These are phyloP conservation scores for Rhynchospora pubera DNA, from an alignment of 176 grass and related monocot species.

Conservation along the genomic window DNA sequence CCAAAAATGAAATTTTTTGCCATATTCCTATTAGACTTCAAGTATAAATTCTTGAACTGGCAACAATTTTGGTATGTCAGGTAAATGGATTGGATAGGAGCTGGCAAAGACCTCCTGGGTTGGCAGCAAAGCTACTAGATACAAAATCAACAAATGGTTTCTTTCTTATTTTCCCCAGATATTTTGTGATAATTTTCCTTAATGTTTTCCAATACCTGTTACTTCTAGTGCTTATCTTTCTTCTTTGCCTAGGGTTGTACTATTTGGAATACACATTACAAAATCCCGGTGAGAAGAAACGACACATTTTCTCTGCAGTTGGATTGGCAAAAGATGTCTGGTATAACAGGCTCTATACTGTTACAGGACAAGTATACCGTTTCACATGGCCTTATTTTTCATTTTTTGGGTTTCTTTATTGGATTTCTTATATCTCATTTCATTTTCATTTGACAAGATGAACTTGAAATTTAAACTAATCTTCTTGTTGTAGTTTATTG, in stretches of 20 bases:
- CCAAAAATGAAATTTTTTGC: not conserved
- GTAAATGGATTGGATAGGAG: conserved; percentile 83
- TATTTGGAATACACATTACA: conserved; percentile 93
- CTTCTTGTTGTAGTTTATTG: conserved; percentile 45
- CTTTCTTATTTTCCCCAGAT: not conserved
- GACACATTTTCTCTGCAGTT: conserved; percentile 69
- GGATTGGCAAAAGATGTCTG: conserved; percentile 88
- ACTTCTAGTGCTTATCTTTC: not conserved
- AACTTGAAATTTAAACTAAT: not conserved
- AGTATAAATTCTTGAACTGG: not conserved
- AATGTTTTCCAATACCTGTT: not conserved
- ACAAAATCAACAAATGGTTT: conserved; percentile 61
- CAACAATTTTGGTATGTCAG: conserved; percentile 11
- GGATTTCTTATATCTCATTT: conserved; percentile 2
- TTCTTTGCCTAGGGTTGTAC: conserved; percentile 47
- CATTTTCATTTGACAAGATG: not conserved
- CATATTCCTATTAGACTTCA: not conserved
- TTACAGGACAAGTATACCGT: conserved; percentile 63
- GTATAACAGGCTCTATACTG: conserved; percentile 86
- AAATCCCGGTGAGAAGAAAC: conserved; percentile 65
- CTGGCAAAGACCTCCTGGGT: conserved; percentile 64
- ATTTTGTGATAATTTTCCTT: not conserved
- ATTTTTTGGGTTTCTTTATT: not conserved
- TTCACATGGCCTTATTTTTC: not conserved
- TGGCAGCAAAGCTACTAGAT: conserved; percentile 69